Base-by-base conservation (phyloP, 805 yeast species). In the Candida pseudofarinosa region DNA sequence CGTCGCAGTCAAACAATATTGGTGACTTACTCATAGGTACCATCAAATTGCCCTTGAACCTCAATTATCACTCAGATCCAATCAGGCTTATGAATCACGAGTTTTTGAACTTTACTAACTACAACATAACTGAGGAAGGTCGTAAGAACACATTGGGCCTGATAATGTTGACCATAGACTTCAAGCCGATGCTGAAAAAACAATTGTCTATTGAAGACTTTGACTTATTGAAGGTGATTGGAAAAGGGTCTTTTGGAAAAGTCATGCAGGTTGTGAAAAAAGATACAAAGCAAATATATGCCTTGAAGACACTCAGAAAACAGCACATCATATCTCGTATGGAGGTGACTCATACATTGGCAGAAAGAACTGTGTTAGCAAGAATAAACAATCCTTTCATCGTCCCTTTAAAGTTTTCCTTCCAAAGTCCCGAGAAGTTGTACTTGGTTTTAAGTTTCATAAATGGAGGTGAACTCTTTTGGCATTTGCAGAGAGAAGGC, bases 251-350 rank as follows among this genome's bases (percentile, higher is more conserved):
- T 7, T 93, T 93, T 62, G 99, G 99, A 40, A 93, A 93, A 66
- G 99, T 93, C 41, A 93, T 93, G 98, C 99, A 93, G 65, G 99
- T 93, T 34, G 82, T 89, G 49, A 93, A 93, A 67, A 88, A 87
- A 54, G 99, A 93, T 63, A 93, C 99, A 2, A 85, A 85, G 50
- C 95, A 91, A 61, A 83, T 93, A 18, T 93, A 93, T 63, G 99
- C 99, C 1, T 71, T 93, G 59, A 93, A 93, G 64, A 89, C 97
- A 0, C 81, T 93, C 49, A 76, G 98, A 54, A 93, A 93, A 62
- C 88, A 95, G 15, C 96, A 93, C 59, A 89, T 93, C 52, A 95
- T 93, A 28, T 86, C 95, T 19, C 81, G 95, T 59, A 81, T 88
- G 68, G 99, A 93, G 67, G 97, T 93, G 18, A 88, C 90, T 3